Percentiles rank a stretch among this genome's conserved stretches.
These are phyloP conservation scores for Volvariella volvacea DNA, from an alignment of 1,284 basidiomycete genomes.

Conservation along the genomic window DNA sequence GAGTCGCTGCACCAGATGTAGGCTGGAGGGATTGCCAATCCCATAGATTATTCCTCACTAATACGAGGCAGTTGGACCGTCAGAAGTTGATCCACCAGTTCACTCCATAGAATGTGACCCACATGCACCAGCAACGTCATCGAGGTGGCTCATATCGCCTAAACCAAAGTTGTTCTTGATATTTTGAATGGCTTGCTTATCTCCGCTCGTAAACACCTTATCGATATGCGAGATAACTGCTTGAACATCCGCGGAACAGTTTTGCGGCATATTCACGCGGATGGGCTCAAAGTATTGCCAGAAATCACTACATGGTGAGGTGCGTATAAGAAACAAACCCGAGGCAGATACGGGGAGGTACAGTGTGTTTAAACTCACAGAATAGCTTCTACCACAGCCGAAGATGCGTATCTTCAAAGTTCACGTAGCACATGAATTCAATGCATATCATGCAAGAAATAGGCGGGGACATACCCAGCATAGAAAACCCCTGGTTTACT, in stretches of 20 bases:
- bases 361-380: constrained; percentile 35
- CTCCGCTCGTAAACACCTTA: constrained; percentile 38
- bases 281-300: constrained; percentile 71
- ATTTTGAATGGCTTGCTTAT: constrained; percentile 36
- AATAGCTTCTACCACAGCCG: constrained; percentile 65
- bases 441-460: neutral
- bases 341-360: too few relatives aligned
- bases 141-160: constrained; percentile 46
- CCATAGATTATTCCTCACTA: constrained; percentile 52
- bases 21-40: constrained; percentile 58
- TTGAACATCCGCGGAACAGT: constrained; percentile 68
- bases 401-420: constrained; percentile 42
- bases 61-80: neutral
- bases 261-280: constrained; percentile 59
- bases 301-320: constrained; percentile 52
- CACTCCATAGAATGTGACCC: constrained; percentile 13
- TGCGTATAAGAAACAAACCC: too few relatives aligned
- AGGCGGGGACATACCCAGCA: constrained; percentile 40
- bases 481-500: constrained; percentile 63
- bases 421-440: neutral
- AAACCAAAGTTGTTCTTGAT: constrained; percentile 58
- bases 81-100: neutral
- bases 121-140: constrained; percentile 62
- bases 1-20: constrained; percentile 36
- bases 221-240: constrained; percentile 62